A percentile compares a stretch with the other conserved stretches of the same genome.
Conservation (phyloP, 441 rosid genomes). For the Adansonia madagascariensis region DNA sequence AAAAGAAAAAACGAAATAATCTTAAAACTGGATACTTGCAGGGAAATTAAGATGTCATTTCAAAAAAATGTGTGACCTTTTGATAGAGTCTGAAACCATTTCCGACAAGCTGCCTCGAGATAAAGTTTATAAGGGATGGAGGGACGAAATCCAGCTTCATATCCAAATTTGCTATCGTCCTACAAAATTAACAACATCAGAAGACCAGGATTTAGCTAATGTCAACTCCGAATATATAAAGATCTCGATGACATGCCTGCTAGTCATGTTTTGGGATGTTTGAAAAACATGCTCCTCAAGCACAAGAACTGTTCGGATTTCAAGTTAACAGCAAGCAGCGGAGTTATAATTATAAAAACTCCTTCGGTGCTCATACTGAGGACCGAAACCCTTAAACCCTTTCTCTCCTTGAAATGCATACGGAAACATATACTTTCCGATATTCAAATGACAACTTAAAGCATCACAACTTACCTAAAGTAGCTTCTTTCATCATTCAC, state of each 20-base stretch:
- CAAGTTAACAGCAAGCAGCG: background rate
- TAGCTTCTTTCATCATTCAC: slow-evolving; percentile 75
- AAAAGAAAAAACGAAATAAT: background rate
- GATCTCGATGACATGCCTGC: background rate
- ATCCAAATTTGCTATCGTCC: slow-evolving; percentile 81
- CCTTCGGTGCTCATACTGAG: background rate
- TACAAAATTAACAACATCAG: slow-evolving; percentile 39
- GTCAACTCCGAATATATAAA: background rate
- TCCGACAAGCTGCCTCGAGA: slow-evolving; percentile 88
- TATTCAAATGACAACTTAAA: background rate
- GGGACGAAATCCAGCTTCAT: slow-evolving; percentile 88
- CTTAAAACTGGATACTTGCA: background rate
- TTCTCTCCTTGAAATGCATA: background rate
- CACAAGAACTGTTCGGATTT: background rate
- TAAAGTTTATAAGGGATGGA: slow-evolving; percentile 80
- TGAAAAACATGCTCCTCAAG: slow-evolving; percentile 10
- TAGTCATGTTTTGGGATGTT: background rate
- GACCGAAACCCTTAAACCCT: background rate
- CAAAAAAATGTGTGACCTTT: slow-evolving; percentile 55
- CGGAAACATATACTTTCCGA: background rate
- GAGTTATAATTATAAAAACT: background rate
- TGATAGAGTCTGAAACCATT: slow-evolving; percentile 83
- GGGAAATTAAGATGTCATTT: slow-evolving; percentile 6
- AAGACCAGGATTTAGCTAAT: background rate
- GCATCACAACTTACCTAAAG: slow-evolving; percentile 58